Evolutionary conservation across 192 early-diverging fungal genomes (phyloP).

Genomic region (Rhizophagus clarus): DNA sequence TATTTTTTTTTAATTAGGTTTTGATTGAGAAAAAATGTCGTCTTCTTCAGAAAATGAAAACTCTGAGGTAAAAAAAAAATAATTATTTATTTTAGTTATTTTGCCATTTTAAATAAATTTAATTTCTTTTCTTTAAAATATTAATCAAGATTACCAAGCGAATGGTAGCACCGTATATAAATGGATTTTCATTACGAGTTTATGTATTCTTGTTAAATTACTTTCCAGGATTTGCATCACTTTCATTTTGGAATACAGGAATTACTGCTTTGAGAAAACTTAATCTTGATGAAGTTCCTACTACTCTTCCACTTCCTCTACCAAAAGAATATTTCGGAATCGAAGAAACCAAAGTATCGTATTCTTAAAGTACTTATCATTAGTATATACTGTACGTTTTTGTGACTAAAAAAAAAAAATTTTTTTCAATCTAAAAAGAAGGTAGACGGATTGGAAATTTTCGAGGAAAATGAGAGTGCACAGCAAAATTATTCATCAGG

Average conservation of each 20-base stretch:
- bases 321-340: slow-evolving; percentile 26
- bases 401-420: background rate
- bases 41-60: too few relatives aligned
- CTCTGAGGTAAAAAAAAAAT: too few relatives aligned
- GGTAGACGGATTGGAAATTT: slow-evolving; percentile 13
- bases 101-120: too few relatives aligned
- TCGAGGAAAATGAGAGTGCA: background rate
- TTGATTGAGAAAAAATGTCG: too few relatives aligned
- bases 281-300: background rate
- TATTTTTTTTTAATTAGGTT: too few relatives aligned
- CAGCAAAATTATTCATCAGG: background rate
- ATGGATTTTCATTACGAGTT: background rate
- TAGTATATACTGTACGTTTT: background rate
- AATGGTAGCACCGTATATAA: background rate
- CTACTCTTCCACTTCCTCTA: slow-evolving; percentile 11
- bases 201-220: background rate
- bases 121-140: too few relatives aligned
- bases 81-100: too few relatives aligned
- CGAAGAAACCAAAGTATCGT: background rate
- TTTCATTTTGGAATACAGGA: background rate
- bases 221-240: background rate
- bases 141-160: too few relatives aligned
- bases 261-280: background rate
- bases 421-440: background rate
- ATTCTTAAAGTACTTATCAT: background rate